These are phyloP conservation scores for Chaetoscypha palmicola DNA, from an alignment of 2,329 filamentous ascomycete genomes.

Conservation along the genomic window DNA sequence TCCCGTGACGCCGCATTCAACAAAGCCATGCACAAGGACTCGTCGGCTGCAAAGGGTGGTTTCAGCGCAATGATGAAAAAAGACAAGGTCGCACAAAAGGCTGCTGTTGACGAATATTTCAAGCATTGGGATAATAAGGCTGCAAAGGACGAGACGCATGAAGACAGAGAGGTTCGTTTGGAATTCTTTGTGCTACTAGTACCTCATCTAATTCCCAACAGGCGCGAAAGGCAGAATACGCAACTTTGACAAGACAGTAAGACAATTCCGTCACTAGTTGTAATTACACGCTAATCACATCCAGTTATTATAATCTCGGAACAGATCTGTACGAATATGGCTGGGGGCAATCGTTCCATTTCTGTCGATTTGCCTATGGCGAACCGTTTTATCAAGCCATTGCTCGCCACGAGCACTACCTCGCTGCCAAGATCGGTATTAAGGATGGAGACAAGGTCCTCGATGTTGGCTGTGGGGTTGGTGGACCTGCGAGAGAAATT, in stretches of 20 bases:
- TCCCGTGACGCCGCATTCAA: conserved; percentile 83
- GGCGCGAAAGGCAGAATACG: conserved; percentile 81
- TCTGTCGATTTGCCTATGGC: conserved; percentile 85
- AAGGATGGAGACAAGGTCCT: conserved; percentile 83
- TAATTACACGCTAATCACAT: conserved; percentile 15
- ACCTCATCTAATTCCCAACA: conserved; percentile 31
- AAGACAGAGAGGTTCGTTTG: conserved; percentile 60
- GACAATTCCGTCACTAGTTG: conserved; percentile 26
- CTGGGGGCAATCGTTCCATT: conserved; percentile 95
- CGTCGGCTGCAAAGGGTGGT: conserved; percentile 62
- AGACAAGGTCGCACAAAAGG: conserved; percentile 69
- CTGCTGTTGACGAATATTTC: conserved; percentile 87
- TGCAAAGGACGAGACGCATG: conserved; percentile 72
- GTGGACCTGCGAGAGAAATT: conserved; percentile 91
- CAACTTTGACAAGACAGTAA: conserved; percentile 86
- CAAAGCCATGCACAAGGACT: conserved; percentile 73
- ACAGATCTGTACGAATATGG: conserved; percentile 96
- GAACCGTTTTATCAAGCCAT: conserved; percentile 89
- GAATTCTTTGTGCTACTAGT: background rate
- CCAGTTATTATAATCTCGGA: conserved; percentile 88
- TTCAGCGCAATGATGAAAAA: conserved; percentile 82
- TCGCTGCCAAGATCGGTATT: conserved; percentile 83
- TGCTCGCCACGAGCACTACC: conserved; percentile 95
- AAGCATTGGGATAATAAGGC: conserved; percentile 93
- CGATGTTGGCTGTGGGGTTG: conserved; percentile 95